Percentiles rank a stretch among this genome's conserved stretches.
phyloP scores from a whole-genome alignment of 202 grass and related monocot species.

The Eragrostis tef region DNA sequence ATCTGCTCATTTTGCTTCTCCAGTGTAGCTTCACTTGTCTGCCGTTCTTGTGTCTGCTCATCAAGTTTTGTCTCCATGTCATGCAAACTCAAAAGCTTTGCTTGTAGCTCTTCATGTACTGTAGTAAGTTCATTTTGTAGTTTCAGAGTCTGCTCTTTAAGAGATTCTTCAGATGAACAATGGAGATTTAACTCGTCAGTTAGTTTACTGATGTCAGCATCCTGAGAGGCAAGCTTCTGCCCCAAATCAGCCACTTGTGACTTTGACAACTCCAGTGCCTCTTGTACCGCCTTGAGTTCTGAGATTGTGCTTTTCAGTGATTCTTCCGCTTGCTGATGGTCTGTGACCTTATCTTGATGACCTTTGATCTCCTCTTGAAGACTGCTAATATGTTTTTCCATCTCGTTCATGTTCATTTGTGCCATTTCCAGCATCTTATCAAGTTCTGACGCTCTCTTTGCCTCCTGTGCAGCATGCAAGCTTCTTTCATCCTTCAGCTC shows the following conservation, averaged over 20 bases:
- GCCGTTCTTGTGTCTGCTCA: constrained; percentile 55
- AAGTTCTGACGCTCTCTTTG: constrained; percentile 72
- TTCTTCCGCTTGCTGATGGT: constrained; percentile 71
- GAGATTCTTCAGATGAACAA: constrained; percentile 68
- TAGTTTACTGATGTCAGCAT: constrained; percentile 64
- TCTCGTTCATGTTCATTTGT: constrained; percentile 62
- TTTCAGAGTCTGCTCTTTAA: constrained; percentile 63
- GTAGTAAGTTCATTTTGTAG: constrained; percentile 65
- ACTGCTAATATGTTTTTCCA: constrained; percentile 66
- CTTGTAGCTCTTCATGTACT: constrained; percentile 52
- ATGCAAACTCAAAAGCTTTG: constrained; percentile 57
- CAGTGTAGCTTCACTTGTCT: constrained; percentile 52
- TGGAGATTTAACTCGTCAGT: constrained; percentile 68
- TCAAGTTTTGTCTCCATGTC: constrained; percentile 55
- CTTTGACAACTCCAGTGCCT: constrained; percentile 74
- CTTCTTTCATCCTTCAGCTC: constrained; percentile 69
- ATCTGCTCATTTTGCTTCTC: constrained; percentile 63
- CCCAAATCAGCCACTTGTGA: constrained; percentile 68
- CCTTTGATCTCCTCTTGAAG: constrained; percentile 70
- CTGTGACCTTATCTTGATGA: constrained; percentile 56
- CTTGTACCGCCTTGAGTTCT: constrained; percentile 63
- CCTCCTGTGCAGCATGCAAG: constrained; percentile 72
- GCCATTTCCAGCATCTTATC: constrained; percentile 70
- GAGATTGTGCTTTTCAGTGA: constrained; percentile 61
- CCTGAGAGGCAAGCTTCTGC: constrained; percentile 74